phyloP scores from a whole-genome alignment of 2,329 filamentous ascomycete species.

The Apiospora kogelbergensis region DNA sequence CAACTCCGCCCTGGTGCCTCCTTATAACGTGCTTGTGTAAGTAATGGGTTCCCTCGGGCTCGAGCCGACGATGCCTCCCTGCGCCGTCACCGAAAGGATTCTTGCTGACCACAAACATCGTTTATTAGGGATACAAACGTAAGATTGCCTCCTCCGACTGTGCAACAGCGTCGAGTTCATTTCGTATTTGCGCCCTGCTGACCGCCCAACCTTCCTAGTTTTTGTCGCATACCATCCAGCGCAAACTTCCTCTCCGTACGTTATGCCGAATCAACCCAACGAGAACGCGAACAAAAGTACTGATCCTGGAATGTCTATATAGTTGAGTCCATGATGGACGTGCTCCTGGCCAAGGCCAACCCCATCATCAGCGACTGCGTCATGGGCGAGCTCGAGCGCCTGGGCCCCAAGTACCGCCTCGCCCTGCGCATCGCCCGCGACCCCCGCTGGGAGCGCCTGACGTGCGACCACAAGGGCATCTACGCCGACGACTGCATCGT shows the following conservation, averaged over 20 bases:
- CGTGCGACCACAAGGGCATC: constrained; percentile 81
- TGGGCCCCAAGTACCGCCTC: constrained; percentile 77
- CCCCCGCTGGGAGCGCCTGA: constrained; percentile 80
- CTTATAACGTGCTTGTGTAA: constrained; percentile 75
- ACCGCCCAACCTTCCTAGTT: constrained; percentile 71
- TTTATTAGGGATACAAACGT: constrained; percentile 5
- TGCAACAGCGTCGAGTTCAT: background rate
- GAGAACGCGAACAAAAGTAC: background rate
- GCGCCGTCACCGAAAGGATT: background rate
- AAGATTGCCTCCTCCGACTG: background rate
- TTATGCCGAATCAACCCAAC: background rate
- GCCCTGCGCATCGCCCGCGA: constrained; percentile 85
- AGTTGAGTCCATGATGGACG: constrained; percentile 73
- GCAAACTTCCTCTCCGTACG: constrained; percentile 78
- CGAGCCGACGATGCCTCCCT: background rate
- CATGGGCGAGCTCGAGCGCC: constrained; percentile 83
- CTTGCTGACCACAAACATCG: background rate
- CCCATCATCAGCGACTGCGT: constrained; percentile 84
- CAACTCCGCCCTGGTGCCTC: constrained; percentile 68
- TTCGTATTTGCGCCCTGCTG: constrained; percentile 8
- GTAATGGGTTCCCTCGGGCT: background rate
- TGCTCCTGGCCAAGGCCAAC: constrained; percentile 86
- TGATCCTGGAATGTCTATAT: background rate
- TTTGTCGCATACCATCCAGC: constrained; percentile 84
- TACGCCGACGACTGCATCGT: constrained; percentile 74